Base-by-base conservation (phyloP, 106 monocot species). In the Dendrobium chrysotoxum region DNA sequence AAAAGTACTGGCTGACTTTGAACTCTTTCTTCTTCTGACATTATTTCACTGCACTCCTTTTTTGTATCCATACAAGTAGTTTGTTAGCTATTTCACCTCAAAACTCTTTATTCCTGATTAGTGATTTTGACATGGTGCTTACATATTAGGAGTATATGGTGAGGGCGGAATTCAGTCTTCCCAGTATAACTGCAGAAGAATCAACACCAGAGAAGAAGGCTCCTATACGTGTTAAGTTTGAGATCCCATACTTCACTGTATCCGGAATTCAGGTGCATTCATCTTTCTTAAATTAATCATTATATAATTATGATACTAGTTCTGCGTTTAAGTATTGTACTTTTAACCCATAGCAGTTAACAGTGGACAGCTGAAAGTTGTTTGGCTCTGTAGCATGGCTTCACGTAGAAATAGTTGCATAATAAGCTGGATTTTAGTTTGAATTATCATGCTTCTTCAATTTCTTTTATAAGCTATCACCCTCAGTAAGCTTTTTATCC, bases 191-290 rank as follows among this genome's bases (percentile, higher is more conserved):
- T 44, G 92, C 92, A 20, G 97, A 94, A 80, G 97, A 94, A 79
- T 83, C 81, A 18, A 79, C 78, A 20, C 97, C 92, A 20, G 92
- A 98, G 86, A 98, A 88, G 53, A 98, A 98, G 73, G 94, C 97
- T 64, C 94, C 97, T 2, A 91, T 98, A 9, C 90, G 97, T 40
- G 94, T 98, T 75, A 98, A 98, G 81, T 98, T 98, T 85, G 97
- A 98, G 84, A 94, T 98, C 40, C 97, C 94, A 81, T 98, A 95
- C 78, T 95, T 94, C 74, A 98, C 97, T 41, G 91, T 92, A 12
- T 98, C 97, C 68, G 97, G 94, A 42, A 98, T 98, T 54, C 97
- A 94, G 97, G 94, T 98, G 3, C 13, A 12, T 7, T 66, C 28
- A 26, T 30, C 70, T 70, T 70, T 70, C 11, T 6, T 70, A 70